Evolutionary conservation across 2,329 filamentous ascomycete species (phyloP), one percentile per base, ranked within the genome.

Genomic region (Nigrograna mackinnonii): DNA sequence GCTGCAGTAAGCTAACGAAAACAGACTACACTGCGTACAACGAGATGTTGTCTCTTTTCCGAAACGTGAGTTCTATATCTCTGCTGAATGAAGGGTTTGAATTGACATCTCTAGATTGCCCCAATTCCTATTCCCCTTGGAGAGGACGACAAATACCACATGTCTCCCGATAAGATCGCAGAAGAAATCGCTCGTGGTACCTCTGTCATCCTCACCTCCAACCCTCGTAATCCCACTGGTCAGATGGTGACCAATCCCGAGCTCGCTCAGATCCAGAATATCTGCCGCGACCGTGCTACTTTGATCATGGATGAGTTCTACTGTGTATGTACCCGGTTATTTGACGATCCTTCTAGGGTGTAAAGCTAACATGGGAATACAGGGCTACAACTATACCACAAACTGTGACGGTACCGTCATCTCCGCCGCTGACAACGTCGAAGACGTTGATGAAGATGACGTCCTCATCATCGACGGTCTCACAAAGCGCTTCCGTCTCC

Each of bases 301-400:
- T 77, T 97, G 42, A 91, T 97, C 67, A 89, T 91, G 73, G 92
- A 97, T 64, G 92, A 97, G 72, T 97, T 97, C 78, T 97, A 97
- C 74, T 67, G 63, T 42, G n/a, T n/a, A n/a, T n/a, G n/a, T n/a
- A n/a, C n/a, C n/a, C n/a, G n/a, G n/a, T n/a, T n/a, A n/a, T n/a
- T n/a, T n/a, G n/a, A n/a, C n/a, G n/a, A n/a, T n/a, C n/a, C n/a
- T n/a, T n/a, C n/a, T n/a, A n/a, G n/a, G n/a, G n/a, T n/a, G n/a
- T n/a, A n/a, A n/a, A n/a, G n/a, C n/a, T n/a, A n/a, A n/a, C n/a
- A n/a, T n/a, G n/a, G n/a, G n/a, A n/a, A n/a, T n/a, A n/a, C n/a
- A n/a, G n/a, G 62, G 91, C 17, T 97, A 96, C 78, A 96, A 96
- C 74, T 97, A 97, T 75, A 95, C 89, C 24, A 89, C 83, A 56